phyloP scores from a whole-genome alignment of 2,329 filamentous ascomycete species.

The Aspergillus carbonarius region DNA sequence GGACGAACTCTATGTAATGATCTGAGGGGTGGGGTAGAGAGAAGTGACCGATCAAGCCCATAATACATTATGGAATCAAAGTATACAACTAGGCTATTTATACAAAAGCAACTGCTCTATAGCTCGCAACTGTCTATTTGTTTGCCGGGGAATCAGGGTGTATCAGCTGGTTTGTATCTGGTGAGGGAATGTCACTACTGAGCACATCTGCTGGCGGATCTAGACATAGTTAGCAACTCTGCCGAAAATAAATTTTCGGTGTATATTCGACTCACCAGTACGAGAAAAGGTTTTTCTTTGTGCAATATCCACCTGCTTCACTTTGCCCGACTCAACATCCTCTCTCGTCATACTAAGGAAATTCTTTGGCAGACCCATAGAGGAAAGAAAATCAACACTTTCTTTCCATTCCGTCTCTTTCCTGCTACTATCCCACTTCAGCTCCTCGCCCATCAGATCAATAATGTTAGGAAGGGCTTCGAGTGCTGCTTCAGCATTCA shows the following conservation, averaged over 20 bases:
- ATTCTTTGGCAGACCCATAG: conserved; percentile 62
- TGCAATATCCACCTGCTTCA: conserved; percentile 44
- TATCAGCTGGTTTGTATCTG: conserved; percentile 44
- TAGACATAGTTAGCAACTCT: conserved; percentile 3
- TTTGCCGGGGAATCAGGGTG: conserved; percentile 48
- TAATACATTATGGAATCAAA: neutral
- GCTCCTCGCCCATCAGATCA: conserved; percentile 82
- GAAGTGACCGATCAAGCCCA: neutral
- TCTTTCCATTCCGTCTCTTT: conserved; percentile 82
- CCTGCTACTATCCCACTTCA: conserved; percentile 71
- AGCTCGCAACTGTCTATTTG: conserved; percentile 40
- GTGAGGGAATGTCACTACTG: conserved; percentile 39
- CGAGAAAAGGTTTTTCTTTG: conserved; percentile 43
- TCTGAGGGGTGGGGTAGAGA: neutral
- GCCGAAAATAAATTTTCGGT: neutral
- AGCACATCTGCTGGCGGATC: conserved; percentile 35
- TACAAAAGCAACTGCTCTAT: conserved; percentile 23
- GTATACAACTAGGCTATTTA: conserved; percentile 25
- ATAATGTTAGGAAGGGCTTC: conserved; percentile 83
- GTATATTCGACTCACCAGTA: conserved; percentile 36
- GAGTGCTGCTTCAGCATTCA: conserved; percentile 87
- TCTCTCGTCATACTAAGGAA: conserved; percentile 56
- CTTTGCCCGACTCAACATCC: conserved; percentile 59
- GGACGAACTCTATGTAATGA: too few species aligned
- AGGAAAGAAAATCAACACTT: conserved; percentile 57